A percentile compares a stretch with the other conserved stretches of the same genome.
These are phyloP conservation scores for Diaporthe aspalathi DNA, from an alignment of 2,329 filamentous ascomycete genomes.

Conservation along the genomic window DNA sequence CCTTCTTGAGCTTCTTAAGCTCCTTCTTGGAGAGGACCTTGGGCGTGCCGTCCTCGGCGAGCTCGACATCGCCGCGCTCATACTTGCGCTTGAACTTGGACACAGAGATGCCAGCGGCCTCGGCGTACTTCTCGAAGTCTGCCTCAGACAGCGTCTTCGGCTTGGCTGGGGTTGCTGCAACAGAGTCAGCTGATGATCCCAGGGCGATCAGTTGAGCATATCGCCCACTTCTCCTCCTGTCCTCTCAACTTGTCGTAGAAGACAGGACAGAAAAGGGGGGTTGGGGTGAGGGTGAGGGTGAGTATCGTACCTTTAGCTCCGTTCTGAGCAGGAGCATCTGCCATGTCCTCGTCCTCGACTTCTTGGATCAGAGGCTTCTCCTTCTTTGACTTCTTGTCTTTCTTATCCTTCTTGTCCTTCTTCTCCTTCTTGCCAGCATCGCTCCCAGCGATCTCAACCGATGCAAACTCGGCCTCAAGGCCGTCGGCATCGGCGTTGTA, in stretches of 20 bases:
- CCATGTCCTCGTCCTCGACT: slow-evolving; percentile 46
- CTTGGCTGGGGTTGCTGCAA: slow-evolving; percentile 47
- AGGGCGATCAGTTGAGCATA: slow-evolving; percentile 53
- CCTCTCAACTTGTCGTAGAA: slow-evolving; percentile 46
- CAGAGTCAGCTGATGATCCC: slow-evolving; percentile 8
- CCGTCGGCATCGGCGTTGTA: slow-evolving; percentile 97
- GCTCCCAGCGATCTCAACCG: slow-evolving; percentile 46
- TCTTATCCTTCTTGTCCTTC: slow-evolving; percentile 52
- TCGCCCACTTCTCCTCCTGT: slow-evolving; percentile 46
- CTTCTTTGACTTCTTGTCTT: slow-evolving; percentile 62
- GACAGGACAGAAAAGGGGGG: background rate
- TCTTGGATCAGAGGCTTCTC: slow-evolving; percentile 54
- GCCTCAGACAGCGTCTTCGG: slow-evolving; percentile 62
- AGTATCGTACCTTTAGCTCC: slow-evolving; percentile 34
- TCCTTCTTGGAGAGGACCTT: slow-evolving; percentile 80
- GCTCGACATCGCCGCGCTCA: slow-evolving; percentile 78
- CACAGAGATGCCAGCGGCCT: slow-evolving; percentile 75
- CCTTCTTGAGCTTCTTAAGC: slow-evolving; percentile 77
- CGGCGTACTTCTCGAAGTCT: slow-evolving; percentile 71
- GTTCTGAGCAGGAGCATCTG: slow-evolving; percentile 41
- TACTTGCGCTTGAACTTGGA: slow-evolving; percentile 84
- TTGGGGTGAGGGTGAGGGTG: background rate
- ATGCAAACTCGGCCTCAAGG: slow-evolving; percentile 75
- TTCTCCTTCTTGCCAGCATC: slow-evolving; percentile 39
- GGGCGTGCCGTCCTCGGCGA: slow-evolving; percentile 73